phyloP scores from a whole-genome alignment of 495 filamentous ascomycete genomes.

The Aspergillus baeticus region DNA sequence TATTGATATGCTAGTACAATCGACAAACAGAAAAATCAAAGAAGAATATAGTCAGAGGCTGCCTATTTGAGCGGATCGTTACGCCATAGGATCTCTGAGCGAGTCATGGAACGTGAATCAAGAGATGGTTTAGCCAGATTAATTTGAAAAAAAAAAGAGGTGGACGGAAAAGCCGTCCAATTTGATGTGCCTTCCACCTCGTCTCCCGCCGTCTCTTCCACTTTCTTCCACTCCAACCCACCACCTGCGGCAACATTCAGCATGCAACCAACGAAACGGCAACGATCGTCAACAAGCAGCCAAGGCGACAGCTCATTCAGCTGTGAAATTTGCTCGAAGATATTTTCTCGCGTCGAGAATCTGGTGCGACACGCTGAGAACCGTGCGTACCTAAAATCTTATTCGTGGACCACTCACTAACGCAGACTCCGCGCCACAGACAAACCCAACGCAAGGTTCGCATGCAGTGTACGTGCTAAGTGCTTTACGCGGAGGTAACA shows the following conservation, averaged over 20 bases:
- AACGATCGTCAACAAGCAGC: background rate
- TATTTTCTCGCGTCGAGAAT: slow-evolving; percentile 7
- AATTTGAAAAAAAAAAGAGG: no score
- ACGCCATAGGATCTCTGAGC: background rate
- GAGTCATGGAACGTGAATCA: background rate
- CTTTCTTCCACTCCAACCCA: background rate
- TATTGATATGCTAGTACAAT: no score
- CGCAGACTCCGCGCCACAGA: background rate
- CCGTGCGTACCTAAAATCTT: background rate
- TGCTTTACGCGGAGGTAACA: slow-evolving; percentile 1
- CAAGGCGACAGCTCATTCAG: background rate
- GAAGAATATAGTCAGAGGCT: no score
- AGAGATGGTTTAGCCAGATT: background rate
- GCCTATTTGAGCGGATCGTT: no score
- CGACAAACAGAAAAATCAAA: no score
- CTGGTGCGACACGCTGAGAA: slow-evolving; percentile 4
- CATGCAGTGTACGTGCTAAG: background rate
- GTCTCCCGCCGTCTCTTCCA: background rate
- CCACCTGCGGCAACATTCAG: background rate
- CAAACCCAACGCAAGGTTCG: background rate
- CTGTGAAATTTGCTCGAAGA: background rate
- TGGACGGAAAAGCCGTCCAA: no score
- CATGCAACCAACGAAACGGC: background rate
- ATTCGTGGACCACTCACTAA: no score
- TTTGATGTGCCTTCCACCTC: background rate